Conservation (phyloP, 2,329 filamentous ascomycete genomes). For the Gyromitra esculenta region DNA sequence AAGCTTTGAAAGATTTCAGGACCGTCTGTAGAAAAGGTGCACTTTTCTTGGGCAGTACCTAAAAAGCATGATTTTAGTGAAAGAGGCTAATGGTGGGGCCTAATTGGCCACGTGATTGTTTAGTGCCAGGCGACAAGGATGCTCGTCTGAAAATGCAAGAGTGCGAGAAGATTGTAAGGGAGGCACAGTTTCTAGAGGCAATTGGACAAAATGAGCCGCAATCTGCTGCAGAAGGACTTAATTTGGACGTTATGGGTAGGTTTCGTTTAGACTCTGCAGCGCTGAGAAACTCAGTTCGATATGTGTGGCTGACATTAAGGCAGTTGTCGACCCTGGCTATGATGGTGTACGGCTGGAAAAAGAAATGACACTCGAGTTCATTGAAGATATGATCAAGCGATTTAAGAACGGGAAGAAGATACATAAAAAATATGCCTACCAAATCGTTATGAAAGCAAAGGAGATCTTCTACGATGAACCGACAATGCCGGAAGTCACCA, state of each 20-base stretch:
- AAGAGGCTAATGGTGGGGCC: slow-evolving; percentile 8
- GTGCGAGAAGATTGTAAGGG: slow-evolving; percentile 93
- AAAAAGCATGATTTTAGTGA: background rate
- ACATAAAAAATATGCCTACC: slow-evolving; percentile 95
- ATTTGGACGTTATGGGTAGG: slow-evolving; percentile 78
- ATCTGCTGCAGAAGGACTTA: slow-evolving; percentile 88
- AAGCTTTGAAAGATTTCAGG: slow-evolving; percentile 91
- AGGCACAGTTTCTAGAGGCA: slow-evolving; percentile 90
- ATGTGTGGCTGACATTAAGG: slow-evolving; percentile 17
- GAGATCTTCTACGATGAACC: slow-evolving; percentile 90
- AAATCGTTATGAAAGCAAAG: slow-evolving; percentile 90
- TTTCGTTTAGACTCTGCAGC: background rate
- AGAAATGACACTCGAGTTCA: slow-evolving; percentile 94
- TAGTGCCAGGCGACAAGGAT: slow-evolving; percentile 84
- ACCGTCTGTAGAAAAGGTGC: slow-evolving; percentile 77
- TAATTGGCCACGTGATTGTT: slow-evolving; percentile 17
- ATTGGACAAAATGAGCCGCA: slow-evolving; percentile 94
- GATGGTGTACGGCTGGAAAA: slow-evolving; percentile 81
- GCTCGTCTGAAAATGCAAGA: slow-evolving; percentile 90
- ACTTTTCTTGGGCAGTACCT: slow-evolving; percentile 4
- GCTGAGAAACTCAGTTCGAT: background rate
- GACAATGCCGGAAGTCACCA: slow-evolving; percentile 94
- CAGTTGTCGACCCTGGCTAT: slow-evolving; percentile 78
- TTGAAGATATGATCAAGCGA: slow-evolving; percentile 94
- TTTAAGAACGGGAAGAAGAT: slow-evolving; percentile 97